Evolutionary conservation across 1,284 basidiomycete genomes (phyloP), one percentile per base, ranked within the genome.

Genomic region (Apiotrichum mycotoxinovorans): DNA sequence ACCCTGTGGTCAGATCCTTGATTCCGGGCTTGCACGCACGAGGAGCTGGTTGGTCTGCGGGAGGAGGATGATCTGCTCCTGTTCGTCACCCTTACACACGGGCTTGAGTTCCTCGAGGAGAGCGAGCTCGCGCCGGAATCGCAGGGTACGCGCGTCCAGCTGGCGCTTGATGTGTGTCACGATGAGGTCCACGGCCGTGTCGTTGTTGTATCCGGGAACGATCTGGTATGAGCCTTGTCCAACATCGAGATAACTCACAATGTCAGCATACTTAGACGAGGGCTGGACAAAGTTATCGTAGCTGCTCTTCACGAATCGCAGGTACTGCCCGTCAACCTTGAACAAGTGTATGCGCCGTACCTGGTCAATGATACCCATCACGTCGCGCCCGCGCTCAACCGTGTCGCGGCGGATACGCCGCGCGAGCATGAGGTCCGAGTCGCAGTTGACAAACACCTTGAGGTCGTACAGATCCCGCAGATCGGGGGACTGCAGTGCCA

Each of bases 371-470:
- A 97, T 84, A 3, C 94, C 93, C 1, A 86, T 84, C 0, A 97
- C 87, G 59, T 83, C 86, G 57, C 95, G 80, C 0, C 90, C 91
- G 41, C 95, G 84, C 73, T 98, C 93, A 63, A 86, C 84, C 9
- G 90, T 84, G 69, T 98, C 95, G 56, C 95, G 82, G 63, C 84
- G 82, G 59, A 98, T 89, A 35, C 95, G 85, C 50, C 95, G 83
- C 3, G 95, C 93, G 43, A 98, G 86, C 95, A 98, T 98, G 15
- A 98, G 79, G 73, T 98, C 95, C 3, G 92, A 88, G 72, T 98
- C 95, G 54, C 91, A 93, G 82, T 64, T 77, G 73, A 74, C 70
- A 54, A 77, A 66, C 57, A 88, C 90, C 81, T 97, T 97, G 40
- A 98, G 82, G 74, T 98, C 95, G 69, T 97, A 94, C 43, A 98